These are phyloP conservation scores for Mercurialis annua DNA, from an alignment of 345 rosid species.

Conservation along the genomic window DNA sequence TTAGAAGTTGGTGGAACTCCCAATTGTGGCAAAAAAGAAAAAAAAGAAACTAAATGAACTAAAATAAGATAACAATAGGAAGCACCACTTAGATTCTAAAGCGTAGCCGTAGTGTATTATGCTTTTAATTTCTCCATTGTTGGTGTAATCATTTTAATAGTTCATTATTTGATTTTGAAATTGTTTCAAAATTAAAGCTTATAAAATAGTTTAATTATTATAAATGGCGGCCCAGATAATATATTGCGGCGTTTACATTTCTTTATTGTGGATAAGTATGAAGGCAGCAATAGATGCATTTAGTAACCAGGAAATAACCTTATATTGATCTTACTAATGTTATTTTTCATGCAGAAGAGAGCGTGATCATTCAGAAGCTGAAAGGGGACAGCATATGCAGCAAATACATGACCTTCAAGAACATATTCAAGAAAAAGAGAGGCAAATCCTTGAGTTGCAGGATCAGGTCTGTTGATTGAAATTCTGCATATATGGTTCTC, in stretches of 20 bases:
- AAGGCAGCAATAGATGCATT: background rate
- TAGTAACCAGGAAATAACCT: background rate
- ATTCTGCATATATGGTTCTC: conserved; percentile 3
- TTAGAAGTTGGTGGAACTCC: background rate
- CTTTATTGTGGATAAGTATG: background rate
- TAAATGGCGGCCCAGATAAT: background rate
- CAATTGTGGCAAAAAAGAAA: no score
- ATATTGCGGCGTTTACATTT: background rate
- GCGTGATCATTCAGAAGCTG: conserved; percentile 97
- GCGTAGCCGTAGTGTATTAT: background rate
- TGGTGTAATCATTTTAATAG: background rate
- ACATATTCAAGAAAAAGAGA: conserved; percentile 83
- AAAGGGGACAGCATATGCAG: conserved; percentile 73
- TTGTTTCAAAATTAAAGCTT: background rate
- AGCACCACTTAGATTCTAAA: background rate
- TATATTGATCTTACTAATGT: conserved; percentile 4
- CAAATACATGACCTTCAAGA: conserved; percentile 87
- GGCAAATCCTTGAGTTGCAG: conserved; percentile 78
- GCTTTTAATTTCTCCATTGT: background rate
- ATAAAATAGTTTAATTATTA: background rate
- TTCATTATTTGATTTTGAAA: background rate
- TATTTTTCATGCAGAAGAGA: conserved; percentile 65
- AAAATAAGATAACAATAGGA: background rate
- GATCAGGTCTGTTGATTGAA: conserved; percentile 64
- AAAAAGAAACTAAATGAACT: background rate